Conservation (phyloP, 75 land plant species). For the Isoetes taiwanensis region DNA sequence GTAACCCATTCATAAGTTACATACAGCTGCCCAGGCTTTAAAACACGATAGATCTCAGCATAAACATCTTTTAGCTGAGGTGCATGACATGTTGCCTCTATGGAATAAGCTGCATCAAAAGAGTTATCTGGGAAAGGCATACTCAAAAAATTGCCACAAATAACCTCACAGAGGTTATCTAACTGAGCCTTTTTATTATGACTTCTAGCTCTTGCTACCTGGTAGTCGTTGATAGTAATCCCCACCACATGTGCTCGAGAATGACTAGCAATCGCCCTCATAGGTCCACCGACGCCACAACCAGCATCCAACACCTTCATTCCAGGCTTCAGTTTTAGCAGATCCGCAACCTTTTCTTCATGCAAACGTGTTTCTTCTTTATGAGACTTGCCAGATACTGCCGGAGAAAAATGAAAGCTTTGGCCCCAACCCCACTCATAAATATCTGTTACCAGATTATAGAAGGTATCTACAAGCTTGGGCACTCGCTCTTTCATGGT, state of each 20-base stretch:
- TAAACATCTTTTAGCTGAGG: slow-evolving; percentile 78
- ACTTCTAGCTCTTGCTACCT: slow-evolving; percentile 57
- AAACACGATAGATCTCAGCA: slow-evolving; percentile 69
- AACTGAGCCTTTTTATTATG: slow-evolving; percentile 88
- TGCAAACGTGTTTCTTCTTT: slow-evolving; percentile 68
- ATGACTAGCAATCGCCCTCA: slow-evolving; percentile 76
- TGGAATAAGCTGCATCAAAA: slow-evolving; percentile 86
- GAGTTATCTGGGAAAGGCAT: slow-evolving; percentile 65
- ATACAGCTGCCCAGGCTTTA: slow-evolving; percentile 69
- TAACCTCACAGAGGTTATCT: slow-evolving; percentile 67
- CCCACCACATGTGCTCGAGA: slow-evolving; percentile 68
- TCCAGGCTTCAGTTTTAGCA: slow-evolving; percentile 36
- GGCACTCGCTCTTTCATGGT: slow-evolving; percentile 56
- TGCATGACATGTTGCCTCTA: slow-evolving; percentile 97
- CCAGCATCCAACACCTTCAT: slow-evolving; percentile 70
- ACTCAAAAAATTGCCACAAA: slow-evolving; percentile 77
- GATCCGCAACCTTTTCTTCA: slow-evolving; percentile 80
- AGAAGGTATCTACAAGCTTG: slow-evolving; percentile 82
- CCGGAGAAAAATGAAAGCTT: slow-evolving; percentile 90
- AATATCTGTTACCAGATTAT: slow-evolving; percentile 90
- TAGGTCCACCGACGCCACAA: slow-evolving; percentile 89
- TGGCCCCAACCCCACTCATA: slow-evolving; percentile 99
- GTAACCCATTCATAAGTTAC: slow-evolving; percentile 97
- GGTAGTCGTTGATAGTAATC: slow-evolving; percentile 92
- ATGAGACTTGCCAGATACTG: slow-evolving; percentile 52